Conservation (phyloP, 176 grass and related monocot species). For the Poa pratensis region DNA sequence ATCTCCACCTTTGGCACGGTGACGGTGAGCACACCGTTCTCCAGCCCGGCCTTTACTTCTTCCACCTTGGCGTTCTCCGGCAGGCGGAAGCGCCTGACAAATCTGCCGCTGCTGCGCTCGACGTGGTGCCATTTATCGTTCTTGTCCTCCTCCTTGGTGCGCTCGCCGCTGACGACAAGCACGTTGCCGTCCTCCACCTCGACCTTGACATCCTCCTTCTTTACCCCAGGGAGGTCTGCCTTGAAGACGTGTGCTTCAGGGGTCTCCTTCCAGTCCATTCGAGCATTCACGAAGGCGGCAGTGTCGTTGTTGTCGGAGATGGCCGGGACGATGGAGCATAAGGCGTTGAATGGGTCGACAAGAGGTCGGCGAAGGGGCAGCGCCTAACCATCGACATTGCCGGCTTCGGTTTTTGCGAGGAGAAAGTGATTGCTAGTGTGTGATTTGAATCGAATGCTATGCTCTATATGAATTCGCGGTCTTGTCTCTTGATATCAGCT, state of each 20-base stretch:
- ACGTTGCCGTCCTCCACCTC: slow-evolving; percentile 55
- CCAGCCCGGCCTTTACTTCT: slow-evolving; percentile 40
- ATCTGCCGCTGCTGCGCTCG: slow-evolving; percentile 49
- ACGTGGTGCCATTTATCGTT: slow-evolving; percentile 50
- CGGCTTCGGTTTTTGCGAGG: background rate
- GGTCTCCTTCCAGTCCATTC: slow-evolving; percentile 50
- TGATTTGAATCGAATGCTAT: too few relatives aligned
- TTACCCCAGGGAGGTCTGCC: slow-evolving; percentile 46
- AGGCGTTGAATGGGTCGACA: background rate
- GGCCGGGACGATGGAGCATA: slow-evolving; percentile 37
- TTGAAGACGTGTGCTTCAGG: slow-evolving; percentile 48
- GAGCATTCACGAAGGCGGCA: background rate
- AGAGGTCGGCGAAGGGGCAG: slow-evolving; percentile 50
- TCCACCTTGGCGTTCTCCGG: slow-evolving; percentile 46
- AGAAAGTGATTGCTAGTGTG: too few relatives aligned
- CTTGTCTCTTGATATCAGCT: too few relatives aligned
- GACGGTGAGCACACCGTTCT: slow-evolving; percentile 51
- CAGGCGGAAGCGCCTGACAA: slow-evolving; percentile 28
- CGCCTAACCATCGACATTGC: slow-evolving; percentile 47
- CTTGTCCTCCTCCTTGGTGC: slow-evolving; percentile 46
- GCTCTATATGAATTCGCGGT: too few relatives aligned
- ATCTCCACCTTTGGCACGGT: slow-evolving; percentile 37
- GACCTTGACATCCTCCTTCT: slow-evolving; percentile 52
- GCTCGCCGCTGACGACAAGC: slow-evolving; percentile 46
- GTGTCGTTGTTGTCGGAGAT: background rate